Evolutionary conservation across 2,329 filamentous ascomycete species (phyloP), one percentile per base, ranked within the genome.

Genomic region (Colletotrichum gigasporum): DNA sequence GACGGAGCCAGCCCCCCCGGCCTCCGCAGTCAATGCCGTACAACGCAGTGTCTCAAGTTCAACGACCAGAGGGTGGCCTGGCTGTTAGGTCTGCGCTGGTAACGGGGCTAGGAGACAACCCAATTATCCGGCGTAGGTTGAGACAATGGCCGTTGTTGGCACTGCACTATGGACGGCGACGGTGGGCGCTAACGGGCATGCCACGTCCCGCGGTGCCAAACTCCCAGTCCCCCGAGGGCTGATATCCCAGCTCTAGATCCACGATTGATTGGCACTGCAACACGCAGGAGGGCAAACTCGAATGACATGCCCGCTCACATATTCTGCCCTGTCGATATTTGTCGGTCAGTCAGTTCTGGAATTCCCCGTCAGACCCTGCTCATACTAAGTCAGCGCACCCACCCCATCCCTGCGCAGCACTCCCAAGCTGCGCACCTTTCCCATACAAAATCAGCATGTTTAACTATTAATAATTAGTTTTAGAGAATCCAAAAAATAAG

Each of bases 301-400:
- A 58, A 6, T 59, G 30, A 52, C 55, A 48, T 41, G 55, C 55
- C 41, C 47, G 55, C 32, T 51, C 32, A 7, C 47, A 22, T 41
- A 32, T 45, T 63, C 55, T 59, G 61, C 61, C 61, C 47, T 60
- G 61, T 59, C 61, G 61, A 63, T 60, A 63, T 59, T 63, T 48
- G 61, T 64, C 61, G 55, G 61, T 41, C 47, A 41, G 32, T 63
- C 55, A 34, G 55, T 52, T 60, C 61, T 64, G 61, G 55, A 64
- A 64, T 60, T 64, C 47, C 56, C 61, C 61, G 61, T 64, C n/a
- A 48, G 20, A 53, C 61, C 61, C 47, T 53, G 60, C 26, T 44
- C 26, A 37, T 22, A 37, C 35, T 24, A 44, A 37, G 51, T 30
- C 28, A 16, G n/a, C n/a, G n/a, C n/a, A n/a, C n/a, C n/a, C n/a